Conservation (phyloP, 208 protist species). For the Acanthamoeba lenticulata region DNA sequence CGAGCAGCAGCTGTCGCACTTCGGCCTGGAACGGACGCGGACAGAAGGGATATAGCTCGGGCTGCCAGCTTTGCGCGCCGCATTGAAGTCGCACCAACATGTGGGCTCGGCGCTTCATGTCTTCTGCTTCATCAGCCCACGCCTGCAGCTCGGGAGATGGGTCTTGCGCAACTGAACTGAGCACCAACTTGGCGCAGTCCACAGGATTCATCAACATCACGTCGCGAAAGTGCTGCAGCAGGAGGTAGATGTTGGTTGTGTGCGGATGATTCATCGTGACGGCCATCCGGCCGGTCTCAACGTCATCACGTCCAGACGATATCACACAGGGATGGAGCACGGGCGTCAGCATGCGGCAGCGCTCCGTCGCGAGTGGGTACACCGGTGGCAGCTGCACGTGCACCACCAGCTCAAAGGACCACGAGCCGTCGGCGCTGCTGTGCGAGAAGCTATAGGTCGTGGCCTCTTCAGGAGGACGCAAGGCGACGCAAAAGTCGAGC, state of each 20-base stretch:
- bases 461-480: background rate
- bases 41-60: background rate
- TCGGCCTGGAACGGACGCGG: background rate
- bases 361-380: background rate
- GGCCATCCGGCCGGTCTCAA: background rate
- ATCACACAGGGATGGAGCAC: background rate
- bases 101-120: background rate
- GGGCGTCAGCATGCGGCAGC: background rate
- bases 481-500: background rate
- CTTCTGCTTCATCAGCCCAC: background rate
- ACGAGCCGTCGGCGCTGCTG: background rate
- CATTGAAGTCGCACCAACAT: background rate
- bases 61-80: background rate
- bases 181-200: background rate
- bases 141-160: background rate
- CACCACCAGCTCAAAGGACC: background rate
- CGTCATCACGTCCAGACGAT: background rate
- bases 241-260: background rate
- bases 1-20: background rate
- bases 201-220: background rate
- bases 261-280: background rate
- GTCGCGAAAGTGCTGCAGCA: background rate
- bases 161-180: background rate
- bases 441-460: background rate
- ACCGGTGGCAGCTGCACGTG: background rate